Evolutionary conservation across 1,284 basidiomycete species (phyloP), one percentile per base, ranked within the genome.

Genomic region (Limonomyces culmigenus): DNA sequence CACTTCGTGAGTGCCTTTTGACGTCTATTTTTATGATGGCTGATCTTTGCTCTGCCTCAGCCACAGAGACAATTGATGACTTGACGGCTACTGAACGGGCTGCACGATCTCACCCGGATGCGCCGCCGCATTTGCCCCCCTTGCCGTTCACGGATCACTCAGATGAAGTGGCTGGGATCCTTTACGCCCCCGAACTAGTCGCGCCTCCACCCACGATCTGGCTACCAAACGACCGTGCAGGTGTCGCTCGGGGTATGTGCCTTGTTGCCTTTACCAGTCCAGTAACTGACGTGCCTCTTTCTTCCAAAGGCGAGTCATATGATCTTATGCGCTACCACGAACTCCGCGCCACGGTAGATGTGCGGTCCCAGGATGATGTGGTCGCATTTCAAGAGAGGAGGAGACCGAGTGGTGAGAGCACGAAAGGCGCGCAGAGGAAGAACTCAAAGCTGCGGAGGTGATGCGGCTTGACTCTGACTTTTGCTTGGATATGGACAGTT

Each of bases 131-230:
- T 45, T 63, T 84, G 2, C 77, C 78, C 13, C 62, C 72, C 4
- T 52, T 81, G 19, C 56, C 75, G 2, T 80, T 80, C 46, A 63
- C 67, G 1, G 77, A 78, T 50, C 76, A 78, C 41, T 74, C 74
- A 13, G 73, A 77, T 47, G 75, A 81, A 44, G 74, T 78, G 67
- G 64, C 70, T 5, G 70, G 74, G 3, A 71, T 86, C 41, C 56
- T 88, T 29, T 87, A 87, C 50, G 78, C 83, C 2, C 78, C 81
- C 2, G 80, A 83, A 50, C 61, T 87, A 29, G 65, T 83, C 39
- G 75, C 75, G 4, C 77, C 78, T 6, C 56, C 66, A 5, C 81
- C 81, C 0, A 70, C 76, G 35, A 79, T 88, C 33, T 87, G 83
- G 83, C 60, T 87, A 5, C 77, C 78, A 0, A 72, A 77, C 48